These are phyloP conservation scores for Claviceps citrina DNA, from an alignment of 2,329 filamentous ascomycete species.

Conservation along the genomic window DNA sequence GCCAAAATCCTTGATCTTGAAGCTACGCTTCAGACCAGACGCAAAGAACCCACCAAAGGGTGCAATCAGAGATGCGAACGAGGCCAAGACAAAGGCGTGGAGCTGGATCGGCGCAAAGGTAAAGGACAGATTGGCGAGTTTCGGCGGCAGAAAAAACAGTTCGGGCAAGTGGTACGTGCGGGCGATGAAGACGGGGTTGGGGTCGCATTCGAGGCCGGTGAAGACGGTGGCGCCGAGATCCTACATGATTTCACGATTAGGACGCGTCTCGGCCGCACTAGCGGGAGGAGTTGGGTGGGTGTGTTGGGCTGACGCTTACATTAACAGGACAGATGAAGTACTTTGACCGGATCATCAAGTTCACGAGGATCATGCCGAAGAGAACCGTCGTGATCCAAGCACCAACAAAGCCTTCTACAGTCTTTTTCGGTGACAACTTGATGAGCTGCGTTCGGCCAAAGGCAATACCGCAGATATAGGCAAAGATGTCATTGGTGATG, in stretches of 20 bases:
- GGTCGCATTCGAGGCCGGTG: conserved; percentile 75
- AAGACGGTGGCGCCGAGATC: conserved; percentile 88
- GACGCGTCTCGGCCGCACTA: neutral
- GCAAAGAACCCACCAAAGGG: conserved; percentile 98
- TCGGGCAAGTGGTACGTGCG: conserved; percentile 58
- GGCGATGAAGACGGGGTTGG: conserved; percentile 81
- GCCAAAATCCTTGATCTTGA: conserved; percentile 99
- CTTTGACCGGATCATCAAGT: conserved; percentile 74
- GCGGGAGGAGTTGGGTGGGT: neutral
- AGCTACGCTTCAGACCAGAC: conserved; percentile 90
- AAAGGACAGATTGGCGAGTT: conserved; percentile 44
- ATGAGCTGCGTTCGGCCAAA: conserved; percentile 94
- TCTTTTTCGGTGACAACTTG: conserved; percentile 97
- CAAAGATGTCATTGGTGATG: conserved; percentile 97
- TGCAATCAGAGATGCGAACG: conserved; percentile 90
- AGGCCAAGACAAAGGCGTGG: conserved; percentile 77
- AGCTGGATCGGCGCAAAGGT: conserved; percentile 80
- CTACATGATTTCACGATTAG: conserved; percentile 13
- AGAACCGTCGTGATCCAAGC: conserved; percentile 92
- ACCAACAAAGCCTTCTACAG: conserved; percentile 89
- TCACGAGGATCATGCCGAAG: conserved; percentile 68
- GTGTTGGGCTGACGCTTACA: conserved; percentile 25
- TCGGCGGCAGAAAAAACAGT: conserved; percentile 53
- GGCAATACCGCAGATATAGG: conserved; percentile 92
- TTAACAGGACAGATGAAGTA: conserved; percentile 98